These are phyloP conservation scores for Vanrija sp. DNA, from an alignment of 1,284 basidiomycete species.

Conservation along the genomic window DNA sequence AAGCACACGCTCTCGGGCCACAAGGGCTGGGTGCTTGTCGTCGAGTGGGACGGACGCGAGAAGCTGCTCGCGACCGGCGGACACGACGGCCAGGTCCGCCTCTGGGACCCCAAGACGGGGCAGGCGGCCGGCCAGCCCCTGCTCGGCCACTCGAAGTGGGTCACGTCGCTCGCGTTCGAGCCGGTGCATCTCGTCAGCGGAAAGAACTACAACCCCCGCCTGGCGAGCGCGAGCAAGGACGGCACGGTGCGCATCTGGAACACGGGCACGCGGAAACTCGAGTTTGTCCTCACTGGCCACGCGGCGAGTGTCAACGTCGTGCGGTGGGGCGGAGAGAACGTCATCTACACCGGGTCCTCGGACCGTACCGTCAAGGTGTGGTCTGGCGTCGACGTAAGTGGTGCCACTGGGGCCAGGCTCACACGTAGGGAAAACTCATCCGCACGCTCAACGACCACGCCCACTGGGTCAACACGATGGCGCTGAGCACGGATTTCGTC, in stretches of 20 bases:
- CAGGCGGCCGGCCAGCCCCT: conserved; percentile 77
- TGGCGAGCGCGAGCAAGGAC: conserved; percentile 95
- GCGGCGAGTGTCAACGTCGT: conserved; percentile 92
- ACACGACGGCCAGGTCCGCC: conserved; percentile 77
- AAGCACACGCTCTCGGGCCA: conserved; percentile 85
- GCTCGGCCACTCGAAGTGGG: conserved; percentile 93
- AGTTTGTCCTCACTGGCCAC: conserved; percentile 89
- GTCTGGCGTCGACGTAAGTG: conserved; percentile 71
- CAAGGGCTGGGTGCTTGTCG: conserved; percentile 91
- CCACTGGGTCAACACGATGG: conserved; percentile 97
- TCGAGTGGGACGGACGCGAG: conserved; percentile 94
- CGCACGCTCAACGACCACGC: conserved; percentile 86
- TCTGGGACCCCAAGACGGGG: conserved; percentile 89
- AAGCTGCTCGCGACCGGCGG: conserved; percentile 86
- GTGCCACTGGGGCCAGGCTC: background rate
- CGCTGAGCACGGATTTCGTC: conserved; percentile 92
- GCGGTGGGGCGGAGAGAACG: conserved; percentile 87
- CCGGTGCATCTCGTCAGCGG: conserved; percentile 70
- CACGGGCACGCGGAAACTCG: conserved; percentile 63
- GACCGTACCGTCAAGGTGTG: conserved; percentile 92
- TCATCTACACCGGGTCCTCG: conserved; percentile 89
- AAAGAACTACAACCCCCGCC: conserved; percentile 68
- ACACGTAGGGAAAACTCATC: conserved; percentile 54
- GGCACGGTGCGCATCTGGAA: conserved; percentile 94
- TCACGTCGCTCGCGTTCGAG: conserved; percentile 94